A percentile compares a stretch with the other conserved stretches of the same genome.
Evolutionary conservation across 305 asterid species (phyloP).

Genomic region (Striga hermonthica): DNA sequence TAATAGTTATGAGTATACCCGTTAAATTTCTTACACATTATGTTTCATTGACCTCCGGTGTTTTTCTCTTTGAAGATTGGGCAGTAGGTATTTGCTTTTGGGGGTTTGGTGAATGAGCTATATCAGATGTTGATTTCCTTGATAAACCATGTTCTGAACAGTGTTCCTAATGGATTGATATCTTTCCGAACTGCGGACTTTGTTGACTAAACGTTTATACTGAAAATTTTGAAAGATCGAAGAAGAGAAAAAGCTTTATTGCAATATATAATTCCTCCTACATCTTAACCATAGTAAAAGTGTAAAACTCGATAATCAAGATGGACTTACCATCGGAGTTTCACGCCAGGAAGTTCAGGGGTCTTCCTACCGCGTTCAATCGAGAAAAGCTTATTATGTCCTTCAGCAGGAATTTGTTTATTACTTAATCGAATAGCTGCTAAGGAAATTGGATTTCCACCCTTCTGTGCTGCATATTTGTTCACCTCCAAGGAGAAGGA

Average conservation of each 20-base stretch:
- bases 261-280: slow-evolving; percentile 14
- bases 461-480: slow-evolving; percentile 37
- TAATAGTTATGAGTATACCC: too few relatives aligned
- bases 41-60: slow-evolving; percentile 44
- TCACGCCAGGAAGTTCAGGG: slow-evolving; percentile 41
- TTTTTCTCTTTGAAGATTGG: slow-evolving; percentile 59
- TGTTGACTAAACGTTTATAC: slow-evolving; percentile 41
- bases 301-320: slow-evolving; percentile 5
- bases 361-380: slow-evolving; percentile 39
- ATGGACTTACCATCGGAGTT: slow-evolving; percentile 50
- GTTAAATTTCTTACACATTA: too few relatives aligned
- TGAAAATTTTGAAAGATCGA: slow-evolving; percentile 35
- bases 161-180: slow-evolving; percentile 37
- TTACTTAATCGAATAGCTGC: slow-evolving; percentile 39
- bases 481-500: slow-evolving; percentile 37
- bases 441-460: slow-evolving; percentile 35
- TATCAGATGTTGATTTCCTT: slow-evolving; percentile 34
- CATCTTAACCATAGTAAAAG: slow-evolving; percentile 27
- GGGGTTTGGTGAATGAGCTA: slow-evolving; percentile 29
- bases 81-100: slow-evolving; percentile 41
- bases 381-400: slow-evolving; percentile 35
- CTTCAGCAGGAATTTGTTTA: slow-evolving; percentile 29
- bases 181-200: slow-evolving; percentile 40
- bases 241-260: slow-evolving; percentile 27
- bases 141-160: slow-evolving; percentile 35